Base-by-base conservation (phyloP, 2,329 filamentous ascomycete genomes). In the Verticillium klebahnii region DNA sequence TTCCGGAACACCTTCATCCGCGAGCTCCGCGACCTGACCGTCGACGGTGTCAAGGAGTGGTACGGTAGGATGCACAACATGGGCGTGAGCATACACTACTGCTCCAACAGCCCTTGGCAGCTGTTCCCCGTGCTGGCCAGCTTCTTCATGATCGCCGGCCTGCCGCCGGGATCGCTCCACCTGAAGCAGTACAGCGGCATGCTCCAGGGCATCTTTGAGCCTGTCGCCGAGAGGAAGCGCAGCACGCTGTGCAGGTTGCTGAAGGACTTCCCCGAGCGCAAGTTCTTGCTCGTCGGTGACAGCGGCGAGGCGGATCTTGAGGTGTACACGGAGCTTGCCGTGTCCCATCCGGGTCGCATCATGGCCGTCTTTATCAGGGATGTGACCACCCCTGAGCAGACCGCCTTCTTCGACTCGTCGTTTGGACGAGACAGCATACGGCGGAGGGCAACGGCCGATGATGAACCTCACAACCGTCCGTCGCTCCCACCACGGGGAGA, bases 31-130 rank as follows among this genome's bases (percentile, higher is more conserved):
- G 92, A 94, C 63, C 81, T 98, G 56, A 92, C 88, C 0, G 87
- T 99, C 25, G 89, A 93, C 17, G 95, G 95, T 2, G 93, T 98
- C 23, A 85, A 82, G 62, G 92, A 96, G 65, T 98, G 95, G 94
- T 99, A 98, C 72, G 86, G 81, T 39, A 82, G 82, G 23, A 82
- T 99, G 76, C 84, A 90, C 45, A 81, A 87, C 23, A 86, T 94
- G 78, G 93, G 93, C 19, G 94, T 98, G 29, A 86, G 88, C 68
- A 84, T 99, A 59, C 96, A 99, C 72, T 99, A 99, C 74, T 96
- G 97, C 66, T 99, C 95, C n/a, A 99, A 99, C 75, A 96, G 94
- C 58, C 95, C 95, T 0, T 99, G 96, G 96, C 96, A 99, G 73
- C 83, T 99, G 7, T 99, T 92, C 69, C 95, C 95, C 0, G 87